Conservation (phyloP, 768 basidiomycete species). For the Kwoniella dejecticola region DNA sequence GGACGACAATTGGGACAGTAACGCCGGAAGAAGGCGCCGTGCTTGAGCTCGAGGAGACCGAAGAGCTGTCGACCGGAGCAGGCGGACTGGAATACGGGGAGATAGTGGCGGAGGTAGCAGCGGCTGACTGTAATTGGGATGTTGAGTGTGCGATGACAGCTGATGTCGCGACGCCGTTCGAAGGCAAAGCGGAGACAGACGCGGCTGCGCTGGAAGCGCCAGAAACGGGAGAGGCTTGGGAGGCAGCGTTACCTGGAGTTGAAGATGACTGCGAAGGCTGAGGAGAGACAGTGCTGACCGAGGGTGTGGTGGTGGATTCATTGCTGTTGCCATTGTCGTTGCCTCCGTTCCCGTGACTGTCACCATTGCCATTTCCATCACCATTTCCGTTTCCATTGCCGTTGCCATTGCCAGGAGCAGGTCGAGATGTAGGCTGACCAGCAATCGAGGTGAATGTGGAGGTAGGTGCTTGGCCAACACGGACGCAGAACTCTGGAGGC, state of each 20-base stretch:
- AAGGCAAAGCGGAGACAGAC: too few relatives aligned
- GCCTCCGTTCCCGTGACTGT: neutral
- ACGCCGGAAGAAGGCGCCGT: too few relatives aligned
- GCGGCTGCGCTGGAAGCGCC: neutral
- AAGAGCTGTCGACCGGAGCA: too few relatives aligned
- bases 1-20: too few relatives aligned
- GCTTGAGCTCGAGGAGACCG: too few relatives aligned
- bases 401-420: neutral
- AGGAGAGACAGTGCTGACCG: too few relatives aligned
- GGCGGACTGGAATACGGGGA: too few relatives aligned
- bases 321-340: neutral
- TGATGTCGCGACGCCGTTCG: too few relatives aligned
- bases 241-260: too few relatives aligned
- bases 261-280: neutral
- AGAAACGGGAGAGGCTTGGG: neutral
- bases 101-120: neutral
- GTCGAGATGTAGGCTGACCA: neutral
- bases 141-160: too few relatives aligned
- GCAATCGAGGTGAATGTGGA: neutral
- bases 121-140: too few relatives aligned
- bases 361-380: too few relatives aligned
- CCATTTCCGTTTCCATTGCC: neutral
- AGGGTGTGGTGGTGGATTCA: neutral
- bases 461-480: constrained; percentile 10
- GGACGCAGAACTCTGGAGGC: constrained; percentile 13